phyloP scores from a whole-genome alignment of 371 early-diverging fungal species.

The Conidiobolus incongruus region DNA sequence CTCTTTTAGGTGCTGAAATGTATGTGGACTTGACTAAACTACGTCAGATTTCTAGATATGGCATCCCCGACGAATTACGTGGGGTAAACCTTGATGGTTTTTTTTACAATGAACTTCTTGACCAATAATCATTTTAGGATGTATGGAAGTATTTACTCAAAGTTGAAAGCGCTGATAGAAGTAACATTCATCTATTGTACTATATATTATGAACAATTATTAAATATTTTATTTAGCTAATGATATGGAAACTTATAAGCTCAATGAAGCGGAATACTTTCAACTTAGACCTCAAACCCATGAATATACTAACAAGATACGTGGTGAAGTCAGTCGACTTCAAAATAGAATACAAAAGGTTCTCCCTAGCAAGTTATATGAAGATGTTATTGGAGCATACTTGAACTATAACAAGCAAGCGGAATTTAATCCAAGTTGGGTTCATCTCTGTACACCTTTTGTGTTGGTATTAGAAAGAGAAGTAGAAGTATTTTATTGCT shows the following conservation, averaged over 20 bases:
- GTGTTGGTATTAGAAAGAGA: constrained; percentile 45
- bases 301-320: constrained; percentile 57
- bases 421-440: constrained; percentile 53
- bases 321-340: constrained; percentile 68
- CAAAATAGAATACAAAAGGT: constrained; percentile 20
- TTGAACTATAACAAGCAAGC: constrained; percentile 46
- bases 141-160: constrained; percentile 83
- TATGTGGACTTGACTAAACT: constrained; percentile 69
- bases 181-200: constrained; percentile 21
- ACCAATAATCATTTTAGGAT: constrained; percentile 23
- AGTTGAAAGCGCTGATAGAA: constrained; percentile 63
- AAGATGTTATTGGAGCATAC: constrained; percentile 63
- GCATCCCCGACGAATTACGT: constrained; percentile 66
- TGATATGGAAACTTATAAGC: constrained; percentile 12
- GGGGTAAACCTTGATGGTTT: constrained; percentile 24
- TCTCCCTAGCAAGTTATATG: constrained; percentile 21
- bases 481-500: constrained; percentile 59
- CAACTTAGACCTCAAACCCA: constrained; percentile 48
- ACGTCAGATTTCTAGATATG: constrained; percentile 55
- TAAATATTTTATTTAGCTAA: background rate
- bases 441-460: constrained; percentile 69
- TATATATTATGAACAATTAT: background rate
- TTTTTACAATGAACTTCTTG: background rate
- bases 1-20: constrained; percentile 68
- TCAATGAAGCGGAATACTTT: constrained; percentile 44